Conservation (phyloP, 371 early-diverging fungal genomes). For the Phascolomyces articulosus region DNA sequence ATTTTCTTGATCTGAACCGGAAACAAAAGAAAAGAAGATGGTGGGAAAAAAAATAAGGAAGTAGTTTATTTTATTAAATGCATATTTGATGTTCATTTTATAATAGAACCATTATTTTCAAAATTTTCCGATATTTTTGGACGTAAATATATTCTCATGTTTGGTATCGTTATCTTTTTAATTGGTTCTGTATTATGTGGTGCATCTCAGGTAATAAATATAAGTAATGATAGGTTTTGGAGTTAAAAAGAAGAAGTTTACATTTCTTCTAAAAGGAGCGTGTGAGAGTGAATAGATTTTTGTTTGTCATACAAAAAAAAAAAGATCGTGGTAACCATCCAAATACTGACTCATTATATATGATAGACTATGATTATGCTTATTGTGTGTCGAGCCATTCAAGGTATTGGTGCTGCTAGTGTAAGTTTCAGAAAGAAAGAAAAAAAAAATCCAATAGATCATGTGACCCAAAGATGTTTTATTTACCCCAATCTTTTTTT, state of each 20-base stretch:
- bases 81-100: neutral
- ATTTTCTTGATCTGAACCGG: neutral
- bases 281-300: neutral
- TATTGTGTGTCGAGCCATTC: conserved; percentile 63
- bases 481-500: neutral
- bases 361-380: conserved; percentile 61
- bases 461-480: no score
- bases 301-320: neutral
- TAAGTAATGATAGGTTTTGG: neutral
- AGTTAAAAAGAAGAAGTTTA: no score
- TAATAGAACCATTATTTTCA: conserved; percentile 55
- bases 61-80: neutral
- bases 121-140: conserved; percentile 79
- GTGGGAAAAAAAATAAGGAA: no score
- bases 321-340: neutral
- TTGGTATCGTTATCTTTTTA: conserved; percentile 62
- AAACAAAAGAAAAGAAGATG: neutral
- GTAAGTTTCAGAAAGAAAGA: no score
- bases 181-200: conserved; percentile 67
- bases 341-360: no score
- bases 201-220: conserved; percentile 33
- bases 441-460: neutral
- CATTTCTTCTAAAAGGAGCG: neutral
- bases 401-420: conserved; percentile 69
- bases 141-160: conserved; percentile 61